Base-by-base conservation (phyloP, 164 flowering plant genomes). In the Aristolochia contorta region DNA sequence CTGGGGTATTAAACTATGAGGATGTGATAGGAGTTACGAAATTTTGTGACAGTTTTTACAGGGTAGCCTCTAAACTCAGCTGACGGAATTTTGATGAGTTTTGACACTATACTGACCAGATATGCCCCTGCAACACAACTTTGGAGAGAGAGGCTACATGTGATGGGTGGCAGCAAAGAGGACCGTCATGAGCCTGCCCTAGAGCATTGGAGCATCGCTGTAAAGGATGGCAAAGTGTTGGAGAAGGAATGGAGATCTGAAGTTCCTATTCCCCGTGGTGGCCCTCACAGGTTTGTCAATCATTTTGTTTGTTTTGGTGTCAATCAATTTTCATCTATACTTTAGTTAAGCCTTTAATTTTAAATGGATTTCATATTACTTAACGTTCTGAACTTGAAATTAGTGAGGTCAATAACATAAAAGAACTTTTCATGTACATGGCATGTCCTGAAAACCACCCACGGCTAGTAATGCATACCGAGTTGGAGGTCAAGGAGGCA, bases 111-210 rank as follows among this genome's bases (percentile, higher is more conserved):
- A 47, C 48, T 51, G 56, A 67, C 62, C 73, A 91, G 99, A 73
- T 94, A 94, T 81, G 95, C 97, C 52, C 96, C 99, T 14, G 99
- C 99, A 45, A 94, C 97, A 45, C 89, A 82, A 68, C 79, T 94
- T 46, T 94, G 99, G 99, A 84, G 87, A 78, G 97, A 97, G 47
- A 84, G 99, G 61, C 91, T 94, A 18, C 99, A 94, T 74, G 99
- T 89, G 66, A 91, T 94, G 97, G 99, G 97, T 46, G 97, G 99
- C 33, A 82, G 99, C 85, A 89, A 86, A 67, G 94, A 85, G 71
- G 84, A 94, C 69, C 83, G 97, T 21, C 79, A 91, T 57, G 91
- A 95, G 7, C 89, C 95, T 56, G 96, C 74, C 54, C 3, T 79
- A 52, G 97, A 91, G 59, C 99, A 94, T 64, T 94, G 97, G 97